phyloP scores from a whole-genome alignment of 2,329 filamentous ascomycete species.

The Aspergillus versicolor region DNA sequence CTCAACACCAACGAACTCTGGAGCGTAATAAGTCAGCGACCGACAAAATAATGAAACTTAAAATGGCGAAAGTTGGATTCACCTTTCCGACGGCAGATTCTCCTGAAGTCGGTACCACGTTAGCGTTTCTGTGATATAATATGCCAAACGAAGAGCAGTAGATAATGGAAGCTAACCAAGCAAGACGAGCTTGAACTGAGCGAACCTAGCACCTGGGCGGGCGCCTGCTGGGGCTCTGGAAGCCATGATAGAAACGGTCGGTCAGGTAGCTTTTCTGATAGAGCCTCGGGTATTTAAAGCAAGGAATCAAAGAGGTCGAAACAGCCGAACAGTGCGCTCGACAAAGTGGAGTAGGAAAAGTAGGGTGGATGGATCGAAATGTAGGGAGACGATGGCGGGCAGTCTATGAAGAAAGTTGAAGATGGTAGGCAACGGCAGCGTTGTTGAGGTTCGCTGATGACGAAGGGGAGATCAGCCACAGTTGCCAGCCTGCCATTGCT shows the following conservation, averaged over 20 bases:
- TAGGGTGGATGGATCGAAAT: slow-evolving; percentile 21
- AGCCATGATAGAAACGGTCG: slow-evolving; percentile 64
- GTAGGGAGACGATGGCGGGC: slow-evolving; percentile 21
- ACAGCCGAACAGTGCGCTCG: slow-evolving; percentile 4
- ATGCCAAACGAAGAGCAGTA: not conserved
- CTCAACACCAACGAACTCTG: slow-evolving; percentile 96
- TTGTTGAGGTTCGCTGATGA: slow-evolving; percentile 27
- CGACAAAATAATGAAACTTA: slow-evolving; percentile 14
- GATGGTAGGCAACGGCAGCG: not conserved
- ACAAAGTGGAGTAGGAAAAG: slow-evolving; percentile 16
- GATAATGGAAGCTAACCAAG: slow-evolving; percentile 65
- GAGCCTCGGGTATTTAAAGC: not conserved
- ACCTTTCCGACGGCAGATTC: slow-evolving; percentile 99
- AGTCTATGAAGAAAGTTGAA: slow-evolving; percentile 8
- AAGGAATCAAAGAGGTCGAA: not conserved
- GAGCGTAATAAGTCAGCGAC: slow-evolving; percentile 34
- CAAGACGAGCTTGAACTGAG: slow-evolving; percentile 98
- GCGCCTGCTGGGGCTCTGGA: slow-evolving; percentile 74
- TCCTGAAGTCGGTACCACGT: slow-evolving; percentile 54
- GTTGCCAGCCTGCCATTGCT: slow-evolving; percentile 12
- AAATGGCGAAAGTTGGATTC: slow-evolving; percentile 20
- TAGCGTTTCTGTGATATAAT: slow-evolving; percentile 13
- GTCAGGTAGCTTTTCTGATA: slow-evolving; percentile 15
- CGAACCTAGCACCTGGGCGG: slow-evolving; percentile 75
- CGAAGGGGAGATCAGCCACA: slow-evolving; percentile 35